Percentiles rank a stretch among this genome's conserved stretches.
These are phyloP conservation scores for Secale cereale DNA, from an alignment of 176 grass and related monocot species.

Conservation along the genomic window DNA sequence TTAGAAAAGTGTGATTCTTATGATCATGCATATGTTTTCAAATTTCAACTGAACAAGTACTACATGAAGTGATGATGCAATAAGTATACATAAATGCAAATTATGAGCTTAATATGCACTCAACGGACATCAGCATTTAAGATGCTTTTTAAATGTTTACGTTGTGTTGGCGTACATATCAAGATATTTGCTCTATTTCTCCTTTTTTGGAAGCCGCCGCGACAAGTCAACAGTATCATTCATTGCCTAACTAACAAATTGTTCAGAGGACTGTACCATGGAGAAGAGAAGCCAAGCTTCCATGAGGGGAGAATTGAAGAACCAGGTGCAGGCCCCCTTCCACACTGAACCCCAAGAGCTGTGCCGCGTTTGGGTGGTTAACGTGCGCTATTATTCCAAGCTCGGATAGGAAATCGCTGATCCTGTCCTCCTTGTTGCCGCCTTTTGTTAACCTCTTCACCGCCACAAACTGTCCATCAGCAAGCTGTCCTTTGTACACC, in stretches of 20 bases:
- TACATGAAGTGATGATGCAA: not conserved
- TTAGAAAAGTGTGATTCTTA: not conserved
- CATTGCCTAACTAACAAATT: slow-evolving; percentile 26
- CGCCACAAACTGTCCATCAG: slow-evolving; percentile 75
- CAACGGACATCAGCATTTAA: slow-evolving; percentile 3
- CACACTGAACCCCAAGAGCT: slow-evolving; percentile 91
- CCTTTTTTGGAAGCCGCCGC: not conserved
- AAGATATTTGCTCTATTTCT: slow-evolving; percentile 3
- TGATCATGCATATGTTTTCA: not conserved
- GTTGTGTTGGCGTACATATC: not conserved
- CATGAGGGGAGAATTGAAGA: slow-evolving; percentile 89
- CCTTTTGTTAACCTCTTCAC: slow-evolving; percentile 93
- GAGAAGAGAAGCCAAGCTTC: slow-evolving; percentile 90
- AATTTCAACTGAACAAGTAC: slow-evolving; percentile 4
- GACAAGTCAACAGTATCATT: slow-evolving; percentile 2
- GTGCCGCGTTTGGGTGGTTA: slow-evolving; percentile 92
- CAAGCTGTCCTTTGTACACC: slow-evolving; percentile 80
- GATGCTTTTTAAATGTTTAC: not conserved
- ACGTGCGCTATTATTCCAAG: slow-evolving; percentile 99
- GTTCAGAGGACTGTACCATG: slow-evolving; percentile 62
- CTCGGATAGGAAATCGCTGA: slow-evolving; percentile 88
- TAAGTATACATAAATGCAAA: slow-evolving; percentile 13
- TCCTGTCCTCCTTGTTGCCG: slow-evolving; percentile 73
- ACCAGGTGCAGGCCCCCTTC: slow-evolving; percentile 86
- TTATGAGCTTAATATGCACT: not conserved